These are phyloP conservation scores for Groenewaldozyma sp. DNA, from an alignment of 1,139 yeast species.

Conservation along the genomic window DNA sequence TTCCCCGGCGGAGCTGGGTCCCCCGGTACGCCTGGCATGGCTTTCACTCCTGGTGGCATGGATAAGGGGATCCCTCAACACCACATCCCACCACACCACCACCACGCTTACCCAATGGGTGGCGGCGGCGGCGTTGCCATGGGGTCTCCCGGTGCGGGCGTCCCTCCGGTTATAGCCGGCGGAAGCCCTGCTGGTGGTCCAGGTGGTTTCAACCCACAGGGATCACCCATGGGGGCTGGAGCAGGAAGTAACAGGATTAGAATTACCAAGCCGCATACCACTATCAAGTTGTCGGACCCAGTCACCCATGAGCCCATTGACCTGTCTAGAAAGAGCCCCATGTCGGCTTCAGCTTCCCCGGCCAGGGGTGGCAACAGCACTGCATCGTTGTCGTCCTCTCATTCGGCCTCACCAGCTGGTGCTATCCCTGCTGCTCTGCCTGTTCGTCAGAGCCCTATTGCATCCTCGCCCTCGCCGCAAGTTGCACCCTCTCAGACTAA, in stretches of 20 bases:
- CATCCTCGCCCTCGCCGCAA: too few species aligned
- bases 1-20: slow-evolving; percentile 2
- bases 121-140: neutral
- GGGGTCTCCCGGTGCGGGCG: neutral
- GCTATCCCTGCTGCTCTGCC: slow-evolving; percentile 6
- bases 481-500: too few species aligned
- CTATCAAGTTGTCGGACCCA: slow-evolving; percentile 24
- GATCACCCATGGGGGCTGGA: neutral
- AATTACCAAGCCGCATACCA: slow-evolving; percentile 16
- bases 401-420: slow-evolving; percentile 6
- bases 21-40: neutral
- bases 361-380: slow-evolving; percentile 7
- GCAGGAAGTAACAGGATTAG: neutral
- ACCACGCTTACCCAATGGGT: slow-evolving; percentile 6
- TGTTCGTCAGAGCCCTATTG: slow-evolving; percentile 2
- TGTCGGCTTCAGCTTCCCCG: slow-evolving; percentile 7
- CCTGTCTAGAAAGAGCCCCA: slow-evolving; percentile 10
- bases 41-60: slow-evolving; percentile 1
- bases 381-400: slow-evolving; percentile 7
- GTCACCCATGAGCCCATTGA: slow-evolving; percentile 22
- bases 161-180: neutral
- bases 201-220: neutral
- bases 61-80: too few species aligned
- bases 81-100: too few species aligned
- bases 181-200: neutral